Base-by-base conservation (phyloP, 345 rosid genomes). In the Syzygium jambos region DNA sequence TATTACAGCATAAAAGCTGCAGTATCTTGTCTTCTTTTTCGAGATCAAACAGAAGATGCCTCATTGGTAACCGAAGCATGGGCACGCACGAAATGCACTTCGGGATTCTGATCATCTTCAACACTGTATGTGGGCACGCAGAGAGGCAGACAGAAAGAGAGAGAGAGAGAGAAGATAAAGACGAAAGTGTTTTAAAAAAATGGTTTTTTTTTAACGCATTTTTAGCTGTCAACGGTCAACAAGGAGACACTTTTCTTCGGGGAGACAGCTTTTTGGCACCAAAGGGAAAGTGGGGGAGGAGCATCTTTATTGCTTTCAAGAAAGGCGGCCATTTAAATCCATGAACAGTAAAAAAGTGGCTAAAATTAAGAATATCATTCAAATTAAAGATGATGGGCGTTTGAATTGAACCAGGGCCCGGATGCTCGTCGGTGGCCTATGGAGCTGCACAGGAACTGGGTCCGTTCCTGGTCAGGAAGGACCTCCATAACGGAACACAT, bases 401-500 rank as follows among this genome's bases (percentile, higher is more conserved):
- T 84, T 57, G 55, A 17, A 52, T 43, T 82, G 19, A 29, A 83
- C 52, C 90, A 94, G 98, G 98, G 86, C 98, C 98, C 1, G 98
- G 98, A 12, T 96, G 98, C 88, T 96, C 98, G 17, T 96, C 98
- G 2, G 84, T 96, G 80, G 98, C 95, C 6, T 93, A 86, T 85
- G 98, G 98, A 51, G 98, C 95, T 84, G 94, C 94, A 25, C 94
- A 94, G 89, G 98, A 96, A 90, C 94, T 95, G 82, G 98, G 98
- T 21, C 98, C 98, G 3, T 94, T 96, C 87, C 92, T 93, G 30
- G 91, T 91, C 83, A 89, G 78, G 30, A 89, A 87, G 83, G 89
- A 93, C 30, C 80, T 73, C 80, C 80, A 73, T 1, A 73, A 73
- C 19, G 90, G 88, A 77, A 90, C 77, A 56, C 65, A 84, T 11